Evolutionary conservation across 805 yeast species (phyloP).

Genomic region (Candida germanica): DNA sequence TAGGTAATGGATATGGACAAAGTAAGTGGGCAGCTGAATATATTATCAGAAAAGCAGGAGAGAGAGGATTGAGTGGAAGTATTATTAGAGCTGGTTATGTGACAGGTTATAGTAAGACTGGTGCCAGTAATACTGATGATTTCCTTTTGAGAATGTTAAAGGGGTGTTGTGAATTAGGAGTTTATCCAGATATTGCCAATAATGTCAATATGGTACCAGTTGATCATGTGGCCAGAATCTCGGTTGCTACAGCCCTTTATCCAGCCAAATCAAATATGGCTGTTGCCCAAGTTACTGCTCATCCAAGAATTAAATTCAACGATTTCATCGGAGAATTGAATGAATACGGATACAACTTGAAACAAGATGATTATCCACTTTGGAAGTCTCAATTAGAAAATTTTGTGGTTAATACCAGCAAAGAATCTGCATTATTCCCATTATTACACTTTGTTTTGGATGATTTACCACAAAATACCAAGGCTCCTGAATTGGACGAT

Average conservation of each 20-base stretch:
- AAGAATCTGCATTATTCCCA: slow-evolving; percentile 89
- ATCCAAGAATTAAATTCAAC: slow-evolving; percentile 83
- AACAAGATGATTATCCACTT: slow-evolving; percentile 59
- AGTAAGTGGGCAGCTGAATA: slow-evolving; percentile 97
- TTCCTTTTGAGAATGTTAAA: slow-evolving; percentile 91
- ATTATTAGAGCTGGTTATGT: slow-evolving; percentile 96
- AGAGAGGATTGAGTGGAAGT: slow-evolving; percentile 80
- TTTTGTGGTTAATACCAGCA: slow-evolving; percentile 68
- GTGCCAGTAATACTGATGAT: slow-evolving; percentile 95
- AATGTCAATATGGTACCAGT: slow-evolving; percentile 96
- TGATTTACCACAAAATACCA: slow-evolving; percentile 83
- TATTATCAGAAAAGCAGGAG: slow-evolving; percentile 83
- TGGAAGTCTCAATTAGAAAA: slow-evolving; percentile 80
- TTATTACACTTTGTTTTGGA: slow-evolving; percentile 91
- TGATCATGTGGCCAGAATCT: slow-evolving; percentile 93
- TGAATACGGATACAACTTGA: slow-evolving; percentile 69
- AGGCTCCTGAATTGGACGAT: slow-evolving; percentile 95
- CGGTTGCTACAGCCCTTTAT: slow-evolving; percentile 75
- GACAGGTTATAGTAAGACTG: slow-evolving; percentile 79
- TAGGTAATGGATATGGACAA: slow-evolving; percentile 95
- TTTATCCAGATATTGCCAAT: slow-evolving; percentile 81
- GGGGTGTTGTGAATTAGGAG: slow-evolving; percentile 87
- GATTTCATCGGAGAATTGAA: slow-evolving; percentile 66
- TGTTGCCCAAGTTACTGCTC: slow-evolving; percentile 96
- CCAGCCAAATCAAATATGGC: slow-evolving; percentile 58